phyloP scores from a whole-genome alignment of 2,329 filamentous ascomycete species.

The Coniochaeta hoffmannii region DNA sequence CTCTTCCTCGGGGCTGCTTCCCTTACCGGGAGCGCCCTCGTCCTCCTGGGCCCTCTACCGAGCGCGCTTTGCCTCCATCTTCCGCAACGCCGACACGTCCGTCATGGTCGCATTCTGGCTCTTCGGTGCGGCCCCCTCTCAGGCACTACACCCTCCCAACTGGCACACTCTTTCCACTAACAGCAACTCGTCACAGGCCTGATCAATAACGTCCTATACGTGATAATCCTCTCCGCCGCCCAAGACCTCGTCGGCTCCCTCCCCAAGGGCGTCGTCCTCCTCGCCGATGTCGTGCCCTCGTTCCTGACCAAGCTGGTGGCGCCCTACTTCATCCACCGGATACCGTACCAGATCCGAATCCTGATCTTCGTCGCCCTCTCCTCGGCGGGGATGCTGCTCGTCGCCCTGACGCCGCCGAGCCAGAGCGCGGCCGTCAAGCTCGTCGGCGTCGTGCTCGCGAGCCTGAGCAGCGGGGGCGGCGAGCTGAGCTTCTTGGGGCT shows the following conservation, averaged over 20 bases:
- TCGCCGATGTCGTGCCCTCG: slow-evolving; percentile 85
- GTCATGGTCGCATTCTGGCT: slow-evolving; percentile 86
- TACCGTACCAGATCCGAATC: slow-evolving; percentile 74
- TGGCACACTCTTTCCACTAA: slow-evolving; percentile 2
- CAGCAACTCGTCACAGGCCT: slow-evolving; percentile 47
- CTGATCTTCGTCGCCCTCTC: slow-evolving; percentile 69
- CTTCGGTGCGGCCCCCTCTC: slow-evolving; percentile 58
- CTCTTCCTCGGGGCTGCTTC: slow-evolving; percentile 40
- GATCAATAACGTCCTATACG: slow-evolving; percentile 97
- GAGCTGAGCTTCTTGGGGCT: slow-evolving; percentile 87
- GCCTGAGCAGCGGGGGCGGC: slow-evolving; percentile 76
- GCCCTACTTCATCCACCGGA: slow-evolving; percentile 86
- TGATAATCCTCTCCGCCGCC: slow-evolving; percentile 90
- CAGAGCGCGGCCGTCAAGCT: slow-evolving; percentile 67
- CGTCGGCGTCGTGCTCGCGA: slow-evolving; percentile 75
- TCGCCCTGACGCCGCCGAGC: slow-evolving; percentile 67
- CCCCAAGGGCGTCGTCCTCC: slow-evolving; percentile 86
- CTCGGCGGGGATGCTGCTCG: slow-evolving; percentile 77
- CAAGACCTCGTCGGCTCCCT: slow-evolving; percentile 88
- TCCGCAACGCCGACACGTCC: slow-evolving; percentile 60
- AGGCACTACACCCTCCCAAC: background rate
- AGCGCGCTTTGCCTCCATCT: slow-evolving; percentile 54
- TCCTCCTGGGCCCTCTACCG: slow-evolving; percentile 70
- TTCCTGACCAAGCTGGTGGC: slow-evolving; percentile 83
- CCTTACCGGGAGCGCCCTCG: slow-evolving; percentile 48